These are phyloP conservation scores for Ramularia collo-cygni DNA, from an alignment of 2,329 filamentous ascomycete species.

Conservation along the genomic window DNA sequence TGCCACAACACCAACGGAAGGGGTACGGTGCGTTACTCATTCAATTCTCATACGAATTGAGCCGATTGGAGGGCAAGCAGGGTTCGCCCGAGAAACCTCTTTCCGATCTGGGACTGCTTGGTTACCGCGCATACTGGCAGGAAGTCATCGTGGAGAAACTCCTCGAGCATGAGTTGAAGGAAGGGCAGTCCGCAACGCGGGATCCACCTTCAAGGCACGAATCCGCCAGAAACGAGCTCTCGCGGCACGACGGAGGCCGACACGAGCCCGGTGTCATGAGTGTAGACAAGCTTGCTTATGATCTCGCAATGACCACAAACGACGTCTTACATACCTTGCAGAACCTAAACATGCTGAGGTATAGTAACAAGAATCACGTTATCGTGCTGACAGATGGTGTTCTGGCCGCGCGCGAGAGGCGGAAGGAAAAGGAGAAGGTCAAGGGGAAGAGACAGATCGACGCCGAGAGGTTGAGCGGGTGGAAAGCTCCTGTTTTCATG, in stretches of 20 bases:
- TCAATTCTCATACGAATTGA: constrained; percentile 95
- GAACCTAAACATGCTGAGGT: constrained; percentile 89
- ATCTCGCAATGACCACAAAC: constrained; percentile 90
- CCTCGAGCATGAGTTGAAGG: constrained; percentile 57
- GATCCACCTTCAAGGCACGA: constrained; percentile 13
- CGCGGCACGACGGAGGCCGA: background rate
- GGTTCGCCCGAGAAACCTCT: constrained; percentile 96
- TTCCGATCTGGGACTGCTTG: constrained; percentile 83
- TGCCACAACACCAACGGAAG: constrained; percentile 93
- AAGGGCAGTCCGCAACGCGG: constrained; percentile 10
- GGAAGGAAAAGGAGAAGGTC: constrained; percentile 65
- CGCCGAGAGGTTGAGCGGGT: constrained; percentile 64
- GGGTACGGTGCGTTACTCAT: constrained; percentile 91
- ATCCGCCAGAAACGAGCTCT: background rate
- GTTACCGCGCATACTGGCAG: constrained; percentile 96
- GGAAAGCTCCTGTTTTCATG: constrained; percentile 94
- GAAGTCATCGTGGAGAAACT: constrained; percentile 87
- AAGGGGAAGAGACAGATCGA: constrained; percentile 75
- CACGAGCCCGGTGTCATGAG: constrained; percentile 54
- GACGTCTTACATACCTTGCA: constrained; percentile 94
- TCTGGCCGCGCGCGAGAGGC: constrained; percentile 59
- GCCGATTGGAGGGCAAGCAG: constrained; percentile 88
- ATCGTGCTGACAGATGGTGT: constrained; percentile 84
- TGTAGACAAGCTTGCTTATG: constrained; percentile 73
- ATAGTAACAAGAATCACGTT: constrained; percentile 94